Percentiles rank a stretch among this genome's conserved stretches.
phyloP scores from a whole-genome alignment of 352 stramenopile genomes.

The Phytophthora melonis region DNA sequence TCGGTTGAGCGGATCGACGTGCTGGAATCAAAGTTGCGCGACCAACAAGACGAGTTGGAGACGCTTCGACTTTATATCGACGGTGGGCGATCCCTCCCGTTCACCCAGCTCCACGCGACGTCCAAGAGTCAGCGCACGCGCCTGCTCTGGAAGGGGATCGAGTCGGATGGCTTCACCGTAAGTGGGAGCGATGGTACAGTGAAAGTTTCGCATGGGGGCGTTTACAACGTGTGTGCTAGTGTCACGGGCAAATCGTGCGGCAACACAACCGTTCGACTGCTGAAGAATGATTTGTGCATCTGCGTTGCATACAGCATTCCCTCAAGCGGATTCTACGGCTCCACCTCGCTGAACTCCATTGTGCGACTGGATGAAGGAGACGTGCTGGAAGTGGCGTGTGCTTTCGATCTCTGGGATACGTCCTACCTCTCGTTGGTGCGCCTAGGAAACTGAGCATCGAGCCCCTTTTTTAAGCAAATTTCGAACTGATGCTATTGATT shows the following conservation, averaged over 20 bases:
- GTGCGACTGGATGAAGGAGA: neutral
- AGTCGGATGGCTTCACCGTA: neutral
- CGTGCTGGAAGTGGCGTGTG: neutral
- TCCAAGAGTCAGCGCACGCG: neutral
- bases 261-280: neutral
- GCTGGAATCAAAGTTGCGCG: constrained; percentile 25
- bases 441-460: neutral
- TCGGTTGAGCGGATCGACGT: constrained; percentile 30
- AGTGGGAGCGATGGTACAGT: neutral
- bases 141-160: neutral
- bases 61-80: neutral
- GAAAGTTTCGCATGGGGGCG: neutral
- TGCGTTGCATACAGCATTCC: neutral
- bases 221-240: constrained; percentile 3
- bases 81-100: neutral
- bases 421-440: neutral
- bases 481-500: neutral
- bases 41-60: constrained; percentile 9
- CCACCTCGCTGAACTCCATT: neutral
- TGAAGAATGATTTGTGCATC: neutral
- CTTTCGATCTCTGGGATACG: neutral
- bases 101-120: neutral
- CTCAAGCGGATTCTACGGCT: neutral
- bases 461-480: too few relatives aligned
- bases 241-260: neutral